Evolutionary conservation across 805 yeast species (phyloP), one percentile per base, ranked within the genome.

Genomic region (Teunomyces kruisii): DNA sequence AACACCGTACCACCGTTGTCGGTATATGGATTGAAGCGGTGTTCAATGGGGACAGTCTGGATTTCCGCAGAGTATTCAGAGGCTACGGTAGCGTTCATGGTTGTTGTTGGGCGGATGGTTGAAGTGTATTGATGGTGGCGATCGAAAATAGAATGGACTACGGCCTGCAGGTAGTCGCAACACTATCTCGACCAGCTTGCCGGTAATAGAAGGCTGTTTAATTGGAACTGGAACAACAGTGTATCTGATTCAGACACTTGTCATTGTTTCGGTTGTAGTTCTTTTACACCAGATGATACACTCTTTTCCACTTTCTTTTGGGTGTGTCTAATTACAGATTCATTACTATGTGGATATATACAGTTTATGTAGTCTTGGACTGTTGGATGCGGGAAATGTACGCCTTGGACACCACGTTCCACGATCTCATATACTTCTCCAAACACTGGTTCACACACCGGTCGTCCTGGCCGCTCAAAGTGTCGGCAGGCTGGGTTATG

Each of bases 1-100:
- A 94, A 72, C 44, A 92, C 91, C 6, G 98, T 92, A 59, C 99
- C 99, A 57, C 99, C 99, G 58, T 91, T 89, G 67, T 91, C 96
- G 26, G 92, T 73, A 72, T 90, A 90, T 31, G 97, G 97, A 62
- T 90, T 89, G 72, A 90, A 90, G 65, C 86, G 78, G 67, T 91
- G 96, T 64, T 90, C 96, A 62, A 90, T 89, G 48, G 97, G 97
- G 13, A 65, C 67, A 9, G 65, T 43, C 42, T 67, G 54, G 35
- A 46, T 42, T 39, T 52, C 86, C 16, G 78, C 70, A 2, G 84
- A 77, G 59, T 84, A 83, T 55, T 85, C 90, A 8, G 88, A 81
- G 40, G 85, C 81, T 47, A 83, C 72, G 24, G 86, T 79, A 28
- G 69, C 54, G 51, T 57, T 62, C 64, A 61, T 61, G 29, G 15